A percentile compares a stretch with the other conserved stretches of the same genome.
Conservation (phyloP, 1,284 basidiomycete genomes). For the Neotropicomus parvogracilis region DNA sequence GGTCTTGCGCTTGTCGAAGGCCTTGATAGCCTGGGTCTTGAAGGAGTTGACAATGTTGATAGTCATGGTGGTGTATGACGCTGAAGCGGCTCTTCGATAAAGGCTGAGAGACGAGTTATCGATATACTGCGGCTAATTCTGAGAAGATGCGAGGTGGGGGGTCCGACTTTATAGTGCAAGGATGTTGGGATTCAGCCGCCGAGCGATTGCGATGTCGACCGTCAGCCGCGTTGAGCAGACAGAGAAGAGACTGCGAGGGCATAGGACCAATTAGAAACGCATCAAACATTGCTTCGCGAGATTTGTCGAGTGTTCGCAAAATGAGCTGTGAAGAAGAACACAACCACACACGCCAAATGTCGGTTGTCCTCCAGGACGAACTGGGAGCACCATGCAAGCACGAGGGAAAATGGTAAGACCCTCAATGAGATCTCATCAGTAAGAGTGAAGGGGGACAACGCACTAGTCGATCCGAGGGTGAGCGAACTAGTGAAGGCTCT, state of each 20-base stretch:
- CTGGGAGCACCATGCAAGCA: too few relatives aligned
- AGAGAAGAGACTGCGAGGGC: conserved; percentile 4
- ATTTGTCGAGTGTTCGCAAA: background rate
- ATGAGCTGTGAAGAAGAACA: background rate
- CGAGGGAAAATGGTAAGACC: too few relatives aligned
- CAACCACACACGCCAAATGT: background rate
- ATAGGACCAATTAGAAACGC: conserved; percentile 7
- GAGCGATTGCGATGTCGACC: conserved; percentile 2
- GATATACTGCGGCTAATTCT: conserved; percentile 5
- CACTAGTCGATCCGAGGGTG: too few relatives aligned
- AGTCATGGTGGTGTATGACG: conserved; percentile 14
- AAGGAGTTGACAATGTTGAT: conserved; percentile 16
- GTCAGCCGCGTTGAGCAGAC: conserved; percentile 16
- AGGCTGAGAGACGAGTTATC: too few relatives aligned
- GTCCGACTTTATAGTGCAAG: conserved; percentile 10
- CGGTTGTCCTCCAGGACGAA: too few relatives aligned
- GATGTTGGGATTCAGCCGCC: conserved; percentile 12
- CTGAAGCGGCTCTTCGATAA: too few relatives aligned
- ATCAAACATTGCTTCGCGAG: background rate
- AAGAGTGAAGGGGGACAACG: too few relatives aligned
- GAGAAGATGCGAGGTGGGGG: background rate
- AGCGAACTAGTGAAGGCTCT: too few relatives aligned
- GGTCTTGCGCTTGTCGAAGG: background rate
- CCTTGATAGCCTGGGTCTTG: conserved; percentile 12
- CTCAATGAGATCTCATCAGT: too few relatives aligned